These are phyloP conservation scores for Sutorius australiensis DNA, from an alignment of 768 basidiomycete genomes.

Conservation along the genomic window DNA sequence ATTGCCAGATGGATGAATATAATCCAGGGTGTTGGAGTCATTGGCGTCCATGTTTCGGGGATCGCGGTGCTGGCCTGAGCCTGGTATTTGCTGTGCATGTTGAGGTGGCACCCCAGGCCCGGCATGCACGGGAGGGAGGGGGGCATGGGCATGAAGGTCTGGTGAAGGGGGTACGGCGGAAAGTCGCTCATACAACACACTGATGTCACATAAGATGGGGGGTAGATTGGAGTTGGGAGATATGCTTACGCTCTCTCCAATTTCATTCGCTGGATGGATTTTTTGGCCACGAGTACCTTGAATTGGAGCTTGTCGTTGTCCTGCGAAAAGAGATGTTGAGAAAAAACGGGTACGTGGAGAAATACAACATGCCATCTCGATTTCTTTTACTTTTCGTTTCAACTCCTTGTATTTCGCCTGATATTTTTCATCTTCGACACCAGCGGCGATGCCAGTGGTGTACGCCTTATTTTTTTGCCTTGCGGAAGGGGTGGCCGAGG, in stretches of 20 bases:
- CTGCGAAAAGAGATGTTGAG: constrained; percentile 36
- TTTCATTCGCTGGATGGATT: constrained; percentile 82
- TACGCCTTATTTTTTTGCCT: constrained; percentile 49
- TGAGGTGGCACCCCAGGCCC: constrained; percentile 37
- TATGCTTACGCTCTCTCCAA: constrained; percentile 79
- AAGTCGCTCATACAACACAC: constrained; percentile 78
- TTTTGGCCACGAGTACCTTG: constrained; percentile 76
- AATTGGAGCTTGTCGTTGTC: constrained; percentile 87
- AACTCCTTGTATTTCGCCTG: constrained; percentile 85
- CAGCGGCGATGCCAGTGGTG: constrained; percentile 64
- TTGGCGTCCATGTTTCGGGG: constrained; percentile 42
- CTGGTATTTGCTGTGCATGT: constrained; percentile 22
- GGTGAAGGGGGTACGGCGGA: constrained; percentile 57
- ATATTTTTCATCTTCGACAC: constrained; percentile 83
- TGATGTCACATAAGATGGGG: constrained; percentile 31
- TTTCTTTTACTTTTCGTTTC: constrained; percentile 84
- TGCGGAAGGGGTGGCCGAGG: constrained; percentile 30
- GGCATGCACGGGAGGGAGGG: constrained; percentile 31
- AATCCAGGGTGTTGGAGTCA: constrained; percentile 49
- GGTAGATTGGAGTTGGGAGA: constrained; percentile 18
- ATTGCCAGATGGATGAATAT: constrained; percentile 45
- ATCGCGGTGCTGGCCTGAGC: constrained; percentile 30
- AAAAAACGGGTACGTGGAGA: constrained; percentile 1
- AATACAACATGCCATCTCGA: constrained; percentile 61
- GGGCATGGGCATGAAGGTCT: constrained; percentile 41